Evolutionary conservation across 1,284 basidiomycete genomes (phyloP).

Genomic region (Schizophyllum amplum): DNA sequence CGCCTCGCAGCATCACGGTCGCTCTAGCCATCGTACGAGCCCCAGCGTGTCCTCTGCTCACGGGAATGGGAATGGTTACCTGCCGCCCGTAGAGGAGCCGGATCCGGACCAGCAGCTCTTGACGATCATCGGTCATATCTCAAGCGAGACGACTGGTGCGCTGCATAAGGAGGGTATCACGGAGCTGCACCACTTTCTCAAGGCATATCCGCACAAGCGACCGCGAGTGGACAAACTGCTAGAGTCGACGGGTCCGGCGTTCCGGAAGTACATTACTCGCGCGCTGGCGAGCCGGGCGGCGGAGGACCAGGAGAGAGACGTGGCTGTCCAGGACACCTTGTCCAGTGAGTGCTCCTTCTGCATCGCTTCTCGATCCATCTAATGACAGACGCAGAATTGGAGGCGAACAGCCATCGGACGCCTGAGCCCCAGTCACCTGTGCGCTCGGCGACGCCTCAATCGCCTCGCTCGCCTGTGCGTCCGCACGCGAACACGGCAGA

Average conservation of each 20-base stretch:
- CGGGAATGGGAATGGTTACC: slow-evolving; percentile 29
- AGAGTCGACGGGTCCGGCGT: slow-evolving; percentile 74
- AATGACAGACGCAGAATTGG: slow-evolving; percentile 45
- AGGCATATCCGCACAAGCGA: slow-evolving; percentile 85
- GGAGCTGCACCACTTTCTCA: slow-evolving; percentile 92
- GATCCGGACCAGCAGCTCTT: slow-evolving; percentile 75
- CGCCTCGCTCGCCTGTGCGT: slow-evolving; percentile 18
- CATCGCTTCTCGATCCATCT: slow-evolving; percentile 2
- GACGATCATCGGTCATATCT: slow-evolving; percentile 85
- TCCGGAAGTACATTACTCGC: slow-evolving; percentile 78
- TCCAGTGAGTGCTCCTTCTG: slow-evolving; percentile 46
- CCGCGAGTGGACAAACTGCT: slow-evolving; percentile 79
- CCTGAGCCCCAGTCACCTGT: slow-evolving; percentile 23
- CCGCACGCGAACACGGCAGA: slow-evolving; percentile 21
- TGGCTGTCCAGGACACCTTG: slow-evolving; percentile 68
- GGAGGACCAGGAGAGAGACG: slow-evolving; percentile 75
- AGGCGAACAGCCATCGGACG: slow-evolving; percentile 37
- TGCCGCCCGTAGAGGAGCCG: slow-evolving; percentile 56
- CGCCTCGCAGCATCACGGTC: slow-evolving; percentile 41
- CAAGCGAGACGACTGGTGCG: slow-evolving; percentile 78
- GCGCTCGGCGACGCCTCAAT: slow-evolving; percentile 20
- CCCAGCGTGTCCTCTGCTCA: slow-evolving; percentile 54
- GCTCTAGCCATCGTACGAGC: slow-evolving; percentile 58
- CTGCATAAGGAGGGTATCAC: slow-evolving; percentile 88
- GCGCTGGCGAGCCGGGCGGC: slow-evolving; percentile 77